A percentile compares a stretch with the other conserved stretches of the same genome.
Conservation (phyloP, 2,329 filamentous ascomycete genomes). For the Lachnellula cervina region DNA sequence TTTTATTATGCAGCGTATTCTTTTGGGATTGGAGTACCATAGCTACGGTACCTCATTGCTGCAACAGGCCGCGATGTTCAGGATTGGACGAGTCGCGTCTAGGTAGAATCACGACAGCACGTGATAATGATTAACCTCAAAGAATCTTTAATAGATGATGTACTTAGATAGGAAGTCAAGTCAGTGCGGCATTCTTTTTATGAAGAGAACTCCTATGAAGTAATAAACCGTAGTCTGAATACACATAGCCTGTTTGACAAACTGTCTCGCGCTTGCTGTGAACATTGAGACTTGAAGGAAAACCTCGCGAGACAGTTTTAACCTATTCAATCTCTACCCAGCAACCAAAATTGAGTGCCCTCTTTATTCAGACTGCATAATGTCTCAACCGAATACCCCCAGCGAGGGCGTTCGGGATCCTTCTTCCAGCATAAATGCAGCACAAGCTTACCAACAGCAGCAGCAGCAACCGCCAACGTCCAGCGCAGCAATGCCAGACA, state of each 20-base stretch:
- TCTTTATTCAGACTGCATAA: conserved; percentile 2
- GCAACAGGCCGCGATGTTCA: too few species aligned
- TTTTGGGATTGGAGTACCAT: conserved; percentile 21
- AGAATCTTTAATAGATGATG: neutral
- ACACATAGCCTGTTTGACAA: too few species aligned
- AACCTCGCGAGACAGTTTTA: neutral
- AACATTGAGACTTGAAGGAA: too few species aligned
- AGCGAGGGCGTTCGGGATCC: conserved; percentile 6
- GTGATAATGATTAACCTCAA: neutral
- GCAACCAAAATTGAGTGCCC: conserved; percentile 1
- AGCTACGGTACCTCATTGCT: neutral
- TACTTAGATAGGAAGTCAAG: neutral
- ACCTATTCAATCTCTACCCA: neutral
- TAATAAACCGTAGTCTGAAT: too few species aligned
- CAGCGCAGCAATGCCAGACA: conserved; percentile 13
- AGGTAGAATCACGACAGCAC: neutral
- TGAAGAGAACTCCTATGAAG: too few species aligned
- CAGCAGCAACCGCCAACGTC: conserved; percentile 20
- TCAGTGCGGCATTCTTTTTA: too few species aligned
- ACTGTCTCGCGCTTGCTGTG: too few species aligned
- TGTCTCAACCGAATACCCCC: conserved; percentile 18
- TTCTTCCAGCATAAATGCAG: conserved; percentile 20
- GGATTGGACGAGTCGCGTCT: neutral
- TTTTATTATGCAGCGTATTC: conserved; percentile 17
- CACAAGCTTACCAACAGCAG: conserved; percentile 27